Evolutionary conservation across 345 rosid species (phyloP).

Genomic region (Eutrema heterophyllum): DNA sequence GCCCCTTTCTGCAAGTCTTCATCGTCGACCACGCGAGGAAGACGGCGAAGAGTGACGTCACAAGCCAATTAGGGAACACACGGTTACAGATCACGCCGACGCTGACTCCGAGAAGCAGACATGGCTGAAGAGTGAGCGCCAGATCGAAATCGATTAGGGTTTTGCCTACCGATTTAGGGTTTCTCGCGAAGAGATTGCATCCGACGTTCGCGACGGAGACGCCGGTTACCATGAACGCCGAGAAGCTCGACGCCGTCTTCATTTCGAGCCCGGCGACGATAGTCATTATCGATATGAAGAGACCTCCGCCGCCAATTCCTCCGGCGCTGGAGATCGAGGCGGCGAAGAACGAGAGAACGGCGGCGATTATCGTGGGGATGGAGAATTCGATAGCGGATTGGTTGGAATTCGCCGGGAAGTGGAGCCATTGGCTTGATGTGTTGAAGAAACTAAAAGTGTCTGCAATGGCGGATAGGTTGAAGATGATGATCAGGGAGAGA

Average conservation of each 20-base stretch:
- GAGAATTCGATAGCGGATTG: constrained; percentile 27
- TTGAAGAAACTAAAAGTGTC: background rate
- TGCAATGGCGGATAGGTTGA: constrained; percentile 23
- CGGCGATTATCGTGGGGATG: constrained; percentile 33
- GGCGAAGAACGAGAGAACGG: constrained; percentile 51
- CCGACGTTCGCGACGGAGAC: constrained; percentile 65
- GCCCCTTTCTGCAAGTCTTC: constrained; percentile 58
- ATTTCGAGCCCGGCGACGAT: constrained; percentile 59
- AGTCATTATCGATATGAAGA: constrained; percentile 58
- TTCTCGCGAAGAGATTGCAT: constrained; percentile 36
- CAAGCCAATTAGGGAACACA: constrained; percentile 68
- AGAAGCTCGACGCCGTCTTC: constrained; percentile 61
- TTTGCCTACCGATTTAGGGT: constrained; percentile 36
- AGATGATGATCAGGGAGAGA: constrained; percentile 25
- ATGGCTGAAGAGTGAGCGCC: constrained; percentile 61
- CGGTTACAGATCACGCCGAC: constrained; percentile 61
- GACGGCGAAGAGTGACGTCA: constrained; percentile 47
- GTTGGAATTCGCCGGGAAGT: background rate
- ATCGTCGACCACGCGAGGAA: constrained; percentile 68
- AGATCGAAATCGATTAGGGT: constrained; percentile 53
- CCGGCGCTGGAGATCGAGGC: constrained; percentile 77
- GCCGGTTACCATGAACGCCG: constrained; percentile 82
- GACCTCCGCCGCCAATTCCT: constrained; percentile 78
- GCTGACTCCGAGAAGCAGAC: constrained; percentile 74
- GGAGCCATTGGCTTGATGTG: constrained; percentile 34